Percentiles rank a stretch among this genome's conserved stretches.
Evolutionary conservation across 2,329 filamentous ascomycete genomes (phyloP).

Genomic region (Claviceps arundinis): DNA sequence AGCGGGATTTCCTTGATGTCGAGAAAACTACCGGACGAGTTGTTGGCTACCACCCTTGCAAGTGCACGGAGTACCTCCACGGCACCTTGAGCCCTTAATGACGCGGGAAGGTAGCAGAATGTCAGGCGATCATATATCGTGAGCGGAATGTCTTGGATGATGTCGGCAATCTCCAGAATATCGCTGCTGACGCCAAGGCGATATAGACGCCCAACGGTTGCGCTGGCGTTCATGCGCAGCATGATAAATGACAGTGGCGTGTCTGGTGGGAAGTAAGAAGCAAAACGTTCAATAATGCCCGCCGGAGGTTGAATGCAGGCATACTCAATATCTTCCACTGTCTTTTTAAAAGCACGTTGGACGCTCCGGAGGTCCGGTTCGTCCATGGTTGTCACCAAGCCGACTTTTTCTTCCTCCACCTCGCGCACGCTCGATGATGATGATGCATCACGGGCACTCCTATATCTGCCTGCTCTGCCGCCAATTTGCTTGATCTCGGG

Average conservation of each 20-base stretch:
- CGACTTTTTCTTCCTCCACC: conserved; percentile 34
- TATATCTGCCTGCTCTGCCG: conserved; percentile 79
- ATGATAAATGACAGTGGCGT: conserved; percentile 79
- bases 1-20: conserved; percentile 59
- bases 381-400: conserved; percentile 70
- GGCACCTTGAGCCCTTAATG: conserved; percentile 36
- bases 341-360: conserved; percentile 44
- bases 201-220: conserved; percentile 50
- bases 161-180: conserved; percentile 53
- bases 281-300: conserved; percentile 59
- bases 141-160: conserved; percentile 60
- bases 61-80: conserved; percentile 44
- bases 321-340: conserved; percentile 51
- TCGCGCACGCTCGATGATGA: conserved; percentile 10
- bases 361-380: conserved; percentile 52
- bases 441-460: conserved; percentile 37
- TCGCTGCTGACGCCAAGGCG: conserved; percentile 47
- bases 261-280: conserved; percentile 64
- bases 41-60: conserved; percentile 55
- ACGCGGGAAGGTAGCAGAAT: conserved; percentile 59
- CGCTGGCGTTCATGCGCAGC: conserved; percentile 58
- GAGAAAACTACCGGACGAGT: conserved; percentile 53
- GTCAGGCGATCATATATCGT: conserved; percentile 61
- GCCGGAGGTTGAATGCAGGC: conserved; percentile 67
- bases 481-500: conserved; percentile 91